Evolutionary conservation across 2,329 filamentous ascomycete genomes (phyloP), one percentile per base, ranked within the genome.

Genomic region (Zymoseptoria tritici): DNA sequence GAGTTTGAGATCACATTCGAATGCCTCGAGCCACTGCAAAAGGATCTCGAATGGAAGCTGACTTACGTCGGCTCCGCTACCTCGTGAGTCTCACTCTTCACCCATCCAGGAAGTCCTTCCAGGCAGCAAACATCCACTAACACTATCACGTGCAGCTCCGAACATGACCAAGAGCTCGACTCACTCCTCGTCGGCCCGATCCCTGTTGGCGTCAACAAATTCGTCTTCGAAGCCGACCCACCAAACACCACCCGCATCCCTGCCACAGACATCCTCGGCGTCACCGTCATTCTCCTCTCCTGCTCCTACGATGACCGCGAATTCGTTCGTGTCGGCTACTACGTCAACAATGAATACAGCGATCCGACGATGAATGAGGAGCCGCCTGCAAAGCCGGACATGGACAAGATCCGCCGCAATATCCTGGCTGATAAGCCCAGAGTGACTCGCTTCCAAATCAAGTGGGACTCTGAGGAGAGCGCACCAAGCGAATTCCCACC

Each of bases 1-100:
- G 87, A 94, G 76, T 96, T 99, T 69, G 93, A 99, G 78, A 97
- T 99, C 75, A 99, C 94, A 19, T 99, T 99, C 65, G 94, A 99
- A 78, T 97, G 94, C 72, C 85, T 97, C 22, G 94, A 99, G 80
- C 85, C 88, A 68, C 84, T 99, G 49, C 90, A 96, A 74, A 97
- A 97, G 78, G 94, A 99, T 78, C 86, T 99, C 63, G 94, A 99
- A 79, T 99, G 94, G 94, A 99, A 99, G 79, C 82, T 99, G 71
- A 99, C 91, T 75, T 99, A 99, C 71, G 94, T 99, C 73, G 95
- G 94, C 72, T 99, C 94, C 68, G 94, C 95, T 65, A 97, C 93
- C 59, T 96, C 91, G 89, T 96, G 82, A 80, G 89, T 82, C 31
- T 16, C 36, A 7, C 36, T 46, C 36, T 11, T 4, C 16, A 7